phyloP scores from a whole-genome alignment of 768 basidiomycete species.

The Tricholomella constricta region DNA sequence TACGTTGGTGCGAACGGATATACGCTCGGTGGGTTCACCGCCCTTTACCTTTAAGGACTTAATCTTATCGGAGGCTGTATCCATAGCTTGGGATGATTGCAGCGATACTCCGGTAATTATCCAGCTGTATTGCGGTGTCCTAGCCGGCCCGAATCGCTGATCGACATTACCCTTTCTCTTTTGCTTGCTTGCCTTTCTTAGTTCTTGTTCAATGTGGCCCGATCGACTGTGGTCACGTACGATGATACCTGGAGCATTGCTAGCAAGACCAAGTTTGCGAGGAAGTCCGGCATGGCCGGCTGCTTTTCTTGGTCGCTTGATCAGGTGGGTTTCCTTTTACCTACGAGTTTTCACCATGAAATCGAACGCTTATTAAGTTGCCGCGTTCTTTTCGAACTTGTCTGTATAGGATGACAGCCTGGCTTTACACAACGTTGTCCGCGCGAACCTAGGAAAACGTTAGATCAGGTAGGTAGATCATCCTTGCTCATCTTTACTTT shows the following conservation, averaged over 20 bases:
- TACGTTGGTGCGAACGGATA: slow-evolving; percentile 49
- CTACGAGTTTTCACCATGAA: neutral
- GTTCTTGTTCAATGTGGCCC: slow-evolving; percentile 46
- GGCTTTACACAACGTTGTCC: slow-evolving; percentile 46
- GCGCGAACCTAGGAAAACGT: slow-evolving; percentile 22
- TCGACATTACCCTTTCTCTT: neutral
- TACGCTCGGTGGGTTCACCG: slow-evolving; percentile 41
- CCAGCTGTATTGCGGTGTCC: slow-evolving; percentile 5
- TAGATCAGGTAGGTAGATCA: neutral
- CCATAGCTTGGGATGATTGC: slow-evolving; percentile 64
- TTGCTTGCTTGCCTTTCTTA: slow-evolving; percentile 9
- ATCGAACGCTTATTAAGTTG: neutral
- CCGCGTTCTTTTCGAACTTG: neutral
- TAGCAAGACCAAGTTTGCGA: slow-evolving; percentile 61
- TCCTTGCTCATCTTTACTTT: neutral
- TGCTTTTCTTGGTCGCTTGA: slow-evolving; percentile 63
- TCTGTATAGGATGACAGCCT: slow-evolving; percentile 34
- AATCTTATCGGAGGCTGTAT: slow-evolving; percentile 12
- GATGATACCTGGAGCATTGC: slow-evolving; percentile 53
- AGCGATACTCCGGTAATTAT: slow-evolving; percentile 63
- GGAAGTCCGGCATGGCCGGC: slow-evolving; percentile 49
- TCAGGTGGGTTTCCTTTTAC: slow-evolving; percentile 36
- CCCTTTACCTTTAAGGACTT: neutral
- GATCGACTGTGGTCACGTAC: slow-evolving; percentile 62
- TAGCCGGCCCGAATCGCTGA: neutral